Base-by-base conservation (phyloP, 345 rosid genomes). In the Lepidium didymum region DNA sequence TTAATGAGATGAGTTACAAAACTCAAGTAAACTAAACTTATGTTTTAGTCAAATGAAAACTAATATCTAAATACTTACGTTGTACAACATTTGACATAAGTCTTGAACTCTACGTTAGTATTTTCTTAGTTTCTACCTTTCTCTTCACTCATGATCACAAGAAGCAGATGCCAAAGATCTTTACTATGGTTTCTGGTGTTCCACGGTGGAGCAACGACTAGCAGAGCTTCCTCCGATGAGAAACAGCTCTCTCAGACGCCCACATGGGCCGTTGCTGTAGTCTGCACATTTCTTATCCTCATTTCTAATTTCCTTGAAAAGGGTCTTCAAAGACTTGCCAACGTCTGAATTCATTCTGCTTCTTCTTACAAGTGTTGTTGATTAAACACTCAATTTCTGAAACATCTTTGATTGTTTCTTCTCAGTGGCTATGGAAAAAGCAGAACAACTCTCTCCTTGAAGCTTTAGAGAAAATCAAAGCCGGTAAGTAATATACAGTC, bases 181-280 rank as follows among this genome's bases (percentile, higher is more conserved):
- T 9, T 66, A 21, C 10, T 51, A 66, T 60, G 72, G 67, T 51
- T 73, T 73, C 56, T 74, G 13, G 12, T 47, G 43, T 16, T 74
- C 15, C 64, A 68, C 12, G 33, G 46, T 6, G 78, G 59, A 46
- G 59, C 56, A 59, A 35, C 36, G 3, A 54, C 37, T 31, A 35
- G 56, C 8, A 62, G 27, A 62, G 47, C 53, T 75, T 18, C 74
- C 53, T 68, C 69, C 7, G 58, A 58, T 43, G 68, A 68, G 66
- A 87, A 87, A 72, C 31, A 78, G 70, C 95, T 94, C 43, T 77
- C 81, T 74, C 90, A 85, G 75, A 91, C 96, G 25, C 86, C 97
- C 2, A 94, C 99, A 29, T 91, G 99, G 99, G 99, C 96, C 0
- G 97, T 94, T 5, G 89, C 96, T 6, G 43, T 74, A 14, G 89